Evolutionary conservation across 2,329 filamentous ascomycete genomes (phyloP).

Genomic region (Ophiosphaerella herpotricha): DNA sequence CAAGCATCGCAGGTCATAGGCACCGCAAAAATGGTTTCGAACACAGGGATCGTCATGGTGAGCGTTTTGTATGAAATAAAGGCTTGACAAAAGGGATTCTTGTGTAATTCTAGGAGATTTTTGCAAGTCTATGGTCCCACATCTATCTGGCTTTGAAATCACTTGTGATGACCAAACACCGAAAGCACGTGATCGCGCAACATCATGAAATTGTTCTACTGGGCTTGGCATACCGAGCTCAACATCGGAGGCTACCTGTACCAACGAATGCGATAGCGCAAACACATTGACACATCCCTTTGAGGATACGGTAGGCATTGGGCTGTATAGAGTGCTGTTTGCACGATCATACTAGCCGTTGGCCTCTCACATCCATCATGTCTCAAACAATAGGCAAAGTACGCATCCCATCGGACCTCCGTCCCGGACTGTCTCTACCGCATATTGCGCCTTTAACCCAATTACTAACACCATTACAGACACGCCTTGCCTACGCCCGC

Average conservation of each 20-base stretch:
- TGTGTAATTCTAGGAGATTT: slow-evolving; percentile 1
- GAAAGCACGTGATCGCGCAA: slow-evolving; percentile 17
- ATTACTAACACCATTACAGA: slow-evolving; percentile 58
- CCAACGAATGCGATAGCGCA: not conserved
- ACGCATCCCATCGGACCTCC: slow-evolving; percentile 44
- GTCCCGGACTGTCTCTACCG: slow-evolving; percentile 7
- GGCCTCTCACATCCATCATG: slow-evolving; percentile 57
- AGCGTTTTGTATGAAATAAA: not conserved
- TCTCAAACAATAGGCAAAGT: slow-evolving; percentile 80
- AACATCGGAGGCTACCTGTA: slow-evolving; percentile 1
- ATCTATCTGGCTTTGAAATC: slow-evolving; percentile 40
- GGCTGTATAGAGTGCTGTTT: not conserved
- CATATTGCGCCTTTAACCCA: not conserved
- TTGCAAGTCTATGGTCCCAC: slow-evolving; percentile 11
- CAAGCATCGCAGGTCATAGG: slow-evolving; percentile 90
- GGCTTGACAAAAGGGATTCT: slow-evolving; percentile 1
- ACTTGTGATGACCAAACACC: slow-evolving; percentile 10
- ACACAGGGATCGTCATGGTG: slow-evolving; percentile 40
- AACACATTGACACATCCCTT: not conserved
- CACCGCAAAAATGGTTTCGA: slow-evolving; percentile 89
- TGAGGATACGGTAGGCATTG: no score
- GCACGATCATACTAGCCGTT: slow-evolving; percentile 20
- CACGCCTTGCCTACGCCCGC: slow-evolving; percentile 92
- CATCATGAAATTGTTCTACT: slow-evolving; percentile 17
- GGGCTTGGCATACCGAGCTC: slow-evolving; percentile 19